Evolutionary conservation across 176 grass and related monocot species (phyloP).

Genomic region (Tuctoria greenei): DNA sequence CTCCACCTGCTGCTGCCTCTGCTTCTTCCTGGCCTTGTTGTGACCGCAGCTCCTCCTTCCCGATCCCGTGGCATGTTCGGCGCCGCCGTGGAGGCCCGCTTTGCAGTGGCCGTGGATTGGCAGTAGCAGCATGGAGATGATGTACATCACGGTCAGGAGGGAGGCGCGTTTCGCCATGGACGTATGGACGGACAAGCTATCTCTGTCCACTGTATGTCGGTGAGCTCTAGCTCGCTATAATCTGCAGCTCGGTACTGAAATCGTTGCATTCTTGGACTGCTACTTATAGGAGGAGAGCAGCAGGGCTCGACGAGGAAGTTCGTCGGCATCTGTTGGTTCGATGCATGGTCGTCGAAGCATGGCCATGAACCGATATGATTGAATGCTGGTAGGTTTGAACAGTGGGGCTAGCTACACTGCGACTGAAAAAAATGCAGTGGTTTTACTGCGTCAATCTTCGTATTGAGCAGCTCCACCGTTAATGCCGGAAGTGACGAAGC

Average conservation of each 20-base stretch:
- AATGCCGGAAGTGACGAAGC: not conserved
- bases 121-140: slow-evolving; percentile 7
- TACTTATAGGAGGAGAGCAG: slow-evolving; percentile 27
- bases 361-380: slow-evolving; percentile 1
- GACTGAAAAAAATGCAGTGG: not conserved
- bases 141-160: not conserved
- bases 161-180: slow-evolving; percentile 30
- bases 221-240: not conserved
- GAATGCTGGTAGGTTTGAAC: slow-evolving; percentile 35
- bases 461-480: not conserved
- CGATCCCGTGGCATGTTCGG: not conserved
- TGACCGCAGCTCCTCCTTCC: not conserved
- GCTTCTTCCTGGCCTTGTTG: not conserved
- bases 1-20: not conserved
- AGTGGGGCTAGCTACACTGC: not conserved
- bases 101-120: not conserved
- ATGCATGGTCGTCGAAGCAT: not conserved
- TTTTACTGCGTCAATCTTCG: slow-evolving; percentile 18
- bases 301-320: not conserved
- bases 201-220: not conserved
- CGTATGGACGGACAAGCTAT: not conserved
- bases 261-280: not conserved
- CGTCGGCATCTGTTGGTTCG: not conserved
- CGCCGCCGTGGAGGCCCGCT: not conserved
- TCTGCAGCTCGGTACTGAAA: not conserved